phyloP scores from a whole-genome alignment of 495 filamentous ascomycete genomes.

The Astrothelium macrocarpum region DNA sequence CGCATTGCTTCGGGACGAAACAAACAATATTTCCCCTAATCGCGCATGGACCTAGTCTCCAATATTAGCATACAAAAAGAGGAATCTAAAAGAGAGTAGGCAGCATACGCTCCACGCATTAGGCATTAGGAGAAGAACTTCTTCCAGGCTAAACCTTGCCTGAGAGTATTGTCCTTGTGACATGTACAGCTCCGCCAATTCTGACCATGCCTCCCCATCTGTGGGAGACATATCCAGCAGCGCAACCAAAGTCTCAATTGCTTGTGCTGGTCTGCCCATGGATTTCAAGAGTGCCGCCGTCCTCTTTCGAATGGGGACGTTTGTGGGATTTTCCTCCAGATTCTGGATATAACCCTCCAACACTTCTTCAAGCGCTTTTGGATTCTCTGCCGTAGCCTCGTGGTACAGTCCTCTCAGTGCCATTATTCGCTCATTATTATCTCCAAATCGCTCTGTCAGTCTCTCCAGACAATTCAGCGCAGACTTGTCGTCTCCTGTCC shows the following conservation, averaged over 20 bases:
- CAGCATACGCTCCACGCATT: constrained; percentile 85
- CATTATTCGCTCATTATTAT: constrained; percentile 71
- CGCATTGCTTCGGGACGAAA: constrained; percentile 45
- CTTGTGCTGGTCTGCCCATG: constrained; percentile 56
- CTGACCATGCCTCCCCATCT: constrained; percentile 89
- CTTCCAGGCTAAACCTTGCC: constrained; percentile 81
- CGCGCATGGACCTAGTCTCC: constrained; percentile 66
- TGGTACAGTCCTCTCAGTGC: constrained; percentile 72
- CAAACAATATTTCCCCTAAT: constrained; percentile 71
- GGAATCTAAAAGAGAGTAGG: background rate
- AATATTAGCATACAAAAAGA: background rate
- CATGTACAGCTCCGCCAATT: constrained; percentile 79
- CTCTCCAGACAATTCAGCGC: constrained; percentile 64
- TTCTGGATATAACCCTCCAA: constrained; percentile 68
- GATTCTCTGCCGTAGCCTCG: constrained; percentile 66
- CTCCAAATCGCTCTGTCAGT: constrained; percentile 69
- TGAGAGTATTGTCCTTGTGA: constrained; percentile 65
- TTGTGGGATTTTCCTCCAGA: constrained; percentile 64
- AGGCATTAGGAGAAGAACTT: constrained; percentile 77
- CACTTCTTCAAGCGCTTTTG: constrained; percentile 52
- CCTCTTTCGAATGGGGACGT: constrained; percentile 79
- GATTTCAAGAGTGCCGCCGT: constrained; percentile 70
- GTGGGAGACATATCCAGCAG: constrained; percentile 77
- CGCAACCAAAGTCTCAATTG: constrained; percentile 60
- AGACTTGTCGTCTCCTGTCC: constrained; percentile 69